Base-by-base conservation (phyloP, 139 green algal species). In the Spirogloea muscicola region DNA sequence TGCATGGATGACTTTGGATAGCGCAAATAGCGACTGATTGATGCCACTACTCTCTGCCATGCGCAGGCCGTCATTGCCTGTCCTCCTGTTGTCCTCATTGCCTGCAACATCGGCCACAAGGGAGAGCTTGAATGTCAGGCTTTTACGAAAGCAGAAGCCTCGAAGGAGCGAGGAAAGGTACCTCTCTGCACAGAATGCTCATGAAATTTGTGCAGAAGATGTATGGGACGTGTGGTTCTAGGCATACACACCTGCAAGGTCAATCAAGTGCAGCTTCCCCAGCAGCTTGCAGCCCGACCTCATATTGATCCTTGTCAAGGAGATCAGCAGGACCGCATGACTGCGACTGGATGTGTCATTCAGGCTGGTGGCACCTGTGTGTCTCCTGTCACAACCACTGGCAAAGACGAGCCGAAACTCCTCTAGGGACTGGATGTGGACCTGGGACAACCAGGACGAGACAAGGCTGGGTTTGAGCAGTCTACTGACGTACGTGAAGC, bases 21-120 rank as follows among this genome's bases (percentile, higher is more conserved):
- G 84, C 9, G 91, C 89, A 16, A 84, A 91, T 0, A 96, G 87
- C 16, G 87, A 93, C 25, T 91, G 63, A 86, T 96, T 96, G 72
- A 96, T 96, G 67, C 90, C 89, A 78, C 90, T 81, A 4, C 66
- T 81, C 70, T 87, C 82, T 13, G 81, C 82, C 25, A 86, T 72
- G 3, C 82, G 1, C 2, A 39, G 33, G n/a, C 71, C 71, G 3
- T 13, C 36, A 39, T 72, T 73, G 21, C 69, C 69, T 44, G 69
- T 77, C 21, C 27, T 33, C 37, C 64, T 63, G 38, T 77, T 72
- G 21, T 73, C 34, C 43, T 77, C 69, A 27, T 55, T 77, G 33
- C 69, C 69, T 77, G 69, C 37, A n/a, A n/a, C n/a, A n/a, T n/a
- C n/a, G n/a, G n/a, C n/a, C n/a, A n/a, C n/a, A n/a, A n/a, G n/a